A percentile compares a stretch with the other conserved stretches of the same genome.
These are phyloP conservation scores for Neocallimastix lanati DNA, from an alignment of 192 early-diverging fungal species.

Conservation along the genomic window DNA sequence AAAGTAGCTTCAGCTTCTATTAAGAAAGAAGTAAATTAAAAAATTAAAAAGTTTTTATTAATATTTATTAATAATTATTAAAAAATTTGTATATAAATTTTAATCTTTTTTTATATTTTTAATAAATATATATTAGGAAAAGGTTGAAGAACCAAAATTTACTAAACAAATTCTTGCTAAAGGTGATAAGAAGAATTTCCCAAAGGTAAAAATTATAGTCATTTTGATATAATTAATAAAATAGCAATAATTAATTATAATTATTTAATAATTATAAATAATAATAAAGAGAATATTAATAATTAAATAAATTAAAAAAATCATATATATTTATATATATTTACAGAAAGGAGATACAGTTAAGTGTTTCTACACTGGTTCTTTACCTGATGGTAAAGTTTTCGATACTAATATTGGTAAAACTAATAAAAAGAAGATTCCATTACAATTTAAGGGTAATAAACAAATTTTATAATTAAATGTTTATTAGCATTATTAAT, in stretches of 20 bases:
- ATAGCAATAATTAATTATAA: no score
- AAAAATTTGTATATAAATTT: no score
- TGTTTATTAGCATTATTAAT: no score
- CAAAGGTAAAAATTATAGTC: slow-evolving; percentile 4
- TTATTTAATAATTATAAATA: no score
- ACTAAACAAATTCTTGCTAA: slow-evolving; percentile 43
- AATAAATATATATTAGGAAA: slow-evolving; percentile 8
- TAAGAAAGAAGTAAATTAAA: slow-evolving; percentile 14
- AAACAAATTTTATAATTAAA: no score
- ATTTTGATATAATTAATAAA: no score
- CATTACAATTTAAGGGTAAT: slow-evolving; percentile 47
- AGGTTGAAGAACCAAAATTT: slow-evolving; percentile 33
- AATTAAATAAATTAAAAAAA: no score
- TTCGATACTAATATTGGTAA: slow-evolving; percentile 46
- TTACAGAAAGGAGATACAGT: slow-evolving; percentile 48
- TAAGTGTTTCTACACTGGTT: slow-evolving; percentile 41
- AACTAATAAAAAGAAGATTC: slow-evolving; percentile 41
- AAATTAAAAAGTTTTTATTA: no score
- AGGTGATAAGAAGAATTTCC: slow-evolving; percentile 31
- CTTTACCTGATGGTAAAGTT: slow-evolving; percentile 42
- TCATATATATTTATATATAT: no score
- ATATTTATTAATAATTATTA: no score
- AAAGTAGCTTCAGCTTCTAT: slow-evolving; percentile 1
- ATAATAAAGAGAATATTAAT: no score
- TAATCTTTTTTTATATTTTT: no score